Evolutionary conservation across 176 grass and related monocot genomes (phyloP).

Genomic region (Eleusine indica): DNA sequence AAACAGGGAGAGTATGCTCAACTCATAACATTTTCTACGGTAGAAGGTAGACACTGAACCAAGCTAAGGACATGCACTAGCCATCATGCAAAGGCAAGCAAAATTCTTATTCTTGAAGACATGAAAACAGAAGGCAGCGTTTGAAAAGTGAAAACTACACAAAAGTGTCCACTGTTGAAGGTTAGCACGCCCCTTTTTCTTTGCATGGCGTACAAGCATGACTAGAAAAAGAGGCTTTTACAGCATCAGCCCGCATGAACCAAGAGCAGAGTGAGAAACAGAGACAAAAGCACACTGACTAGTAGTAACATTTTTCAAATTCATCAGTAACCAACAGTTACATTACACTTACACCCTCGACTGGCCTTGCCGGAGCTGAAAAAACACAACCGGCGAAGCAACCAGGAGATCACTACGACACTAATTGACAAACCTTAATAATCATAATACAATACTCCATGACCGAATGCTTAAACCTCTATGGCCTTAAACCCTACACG

Average conservation of each 20-base stretch:
- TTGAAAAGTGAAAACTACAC: background rate
- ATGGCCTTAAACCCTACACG: conserved; percentile 59
- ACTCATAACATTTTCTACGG: background rate
- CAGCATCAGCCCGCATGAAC: background rate
- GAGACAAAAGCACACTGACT: background rate
- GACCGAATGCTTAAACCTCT: conserved; percentile 51
- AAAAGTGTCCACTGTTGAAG: background rate
- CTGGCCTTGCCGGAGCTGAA: conserved; percentile 51
- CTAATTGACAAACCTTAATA: conserved; percentile 29
- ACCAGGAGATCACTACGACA: conserved; percentile 44
- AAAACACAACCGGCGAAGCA: conserved; percentile 69
- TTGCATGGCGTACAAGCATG: background rate
- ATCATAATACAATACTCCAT: conserved; percentile 37
- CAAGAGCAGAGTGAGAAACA: background rate
- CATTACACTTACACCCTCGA: conserved; percentile 47
- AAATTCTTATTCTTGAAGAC: background rate
- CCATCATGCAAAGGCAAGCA: background rate
- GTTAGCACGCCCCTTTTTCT: background rate
- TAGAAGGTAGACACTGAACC: background rate
- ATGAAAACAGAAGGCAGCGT: background rate
- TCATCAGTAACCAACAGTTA: conserved; percentile 44
- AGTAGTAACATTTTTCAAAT: conserved; percentile 18
- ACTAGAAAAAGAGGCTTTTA: background rate
- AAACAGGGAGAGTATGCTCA: background rate
- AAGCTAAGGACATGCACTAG: background rate